Evolutionary conservation across 2,329 filamentous ascomycete genomes (phyloP).

Genomic region (Dothideomycetes sp.): DNA sequence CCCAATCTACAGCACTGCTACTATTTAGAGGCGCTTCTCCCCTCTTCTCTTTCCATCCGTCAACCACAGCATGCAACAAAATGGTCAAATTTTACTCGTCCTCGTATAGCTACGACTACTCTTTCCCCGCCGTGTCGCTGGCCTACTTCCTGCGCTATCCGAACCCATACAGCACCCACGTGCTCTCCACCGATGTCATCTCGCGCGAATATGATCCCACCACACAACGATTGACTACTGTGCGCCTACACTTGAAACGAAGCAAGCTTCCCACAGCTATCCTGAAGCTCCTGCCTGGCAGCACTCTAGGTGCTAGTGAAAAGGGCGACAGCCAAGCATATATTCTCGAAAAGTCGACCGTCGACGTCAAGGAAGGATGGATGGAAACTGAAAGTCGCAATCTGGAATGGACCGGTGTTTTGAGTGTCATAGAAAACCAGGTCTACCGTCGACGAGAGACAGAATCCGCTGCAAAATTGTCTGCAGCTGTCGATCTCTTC

Average conservation of each 20-base stretch:
- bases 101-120: constrained; percentile 67
- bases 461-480: neutral
- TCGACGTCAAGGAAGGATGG: constrained; percentile 71
- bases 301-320: constrained; percentile 52
- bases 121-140: constrained; percentile 75
- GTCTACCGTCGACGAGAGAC: constrained; percentile 49
- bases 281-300: constrained; percentile 64
- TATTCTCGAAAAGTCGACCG: constrained; percentile 69
- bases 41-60: neutral
- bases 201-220: constrained; percentile 60
- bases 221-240: constrained; percentile 68
- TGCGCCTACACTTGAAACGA: constrained; percentile 73
- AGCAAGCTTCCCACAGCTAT: constrained; percentile 67
- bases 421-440: constrained; percentile 70
- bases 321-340: constrained; percentile 60
- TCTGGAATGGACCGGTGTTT: constrained; percentile 70
- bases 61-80: constrained; percentile 14
- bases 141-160: constrained; percentile 86
- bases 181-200: constrained; percentile 76
- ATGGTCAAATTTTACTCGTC: constrained; percentile 47
- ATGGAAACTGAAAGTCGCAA: constrained; percentile 77
- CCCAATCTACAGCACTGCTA: constrained; percentile 7
- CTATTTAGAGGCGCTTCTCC: constrained; percentile 10
- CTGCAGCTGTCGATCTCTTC: constrained; percentile 7
- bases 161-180: constrained; percentile 75